phyloP scores from a whole-genome alignment of 2,329 filamentous ascomycete species.

The Raffaelea albimanens region DNA sequence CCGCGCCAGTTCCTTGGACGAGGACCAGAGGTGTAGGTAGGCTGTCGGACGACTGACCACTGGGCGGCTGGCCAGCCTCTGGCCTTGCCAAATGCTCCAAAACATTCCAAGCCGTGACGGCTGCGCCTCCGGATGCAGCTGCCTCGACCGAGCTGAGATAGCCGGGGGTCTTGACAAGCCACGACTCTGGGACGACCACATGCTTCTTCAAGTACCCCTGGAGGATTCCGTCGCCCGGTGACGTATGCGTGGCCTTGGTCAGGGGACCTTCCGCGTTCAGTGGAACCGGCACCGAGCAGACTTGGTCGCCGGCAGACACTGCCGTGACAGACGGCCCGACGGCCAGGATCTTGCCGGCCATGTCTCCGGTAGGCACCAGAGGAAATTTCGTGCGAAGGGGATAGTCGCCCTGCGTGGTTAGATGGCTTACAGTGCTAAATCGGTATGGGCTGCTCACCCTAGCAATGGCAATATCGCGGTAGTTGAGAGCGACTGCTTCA shows the following conservation, averaged over 20 bases:
- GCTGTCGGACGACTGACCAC: constrained; percentile 18
- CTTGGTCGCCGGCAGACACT: constrained; percentile 42
- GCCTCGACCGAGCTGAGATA: constrained; percentile 44
- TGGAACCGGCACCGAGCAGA: constrained; percentile 30
- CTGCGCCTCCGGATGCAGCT: constrained; percentile 49
- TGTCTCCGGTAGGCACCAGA: constrained; percentile 42
- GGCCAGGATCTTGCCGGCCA: constrained; percentile 42
- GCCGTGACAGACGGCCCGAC: constrained; percentile 38
- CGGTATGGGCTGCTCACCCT: constrained; percentile 13
- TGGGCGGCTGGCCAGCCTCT: no score
- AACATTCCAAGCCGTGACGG: constrained; percentile 56
- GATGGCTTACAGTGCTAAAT: background rate
- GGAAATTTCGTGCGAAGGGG: constrained; percentile 31
- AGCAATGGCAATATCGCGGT: constrained; percentile 43
- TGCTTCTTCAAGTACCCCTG: constrained; percentile 62
- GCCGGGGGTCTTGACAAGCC: constrained; percentile 53
- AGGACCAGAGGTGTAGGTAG: constrained; percentile 48
- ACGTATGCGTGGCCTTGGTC: background rate
- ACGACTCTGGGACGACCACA: constrained; percentile 57
- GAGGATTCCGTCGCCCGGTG: constrained; percentile 39
- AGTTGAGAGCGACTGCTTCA: constrained; percentile 43
- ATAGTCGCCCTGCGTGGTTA: constrained; percentile 29
- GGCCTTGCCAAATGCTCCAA: constrained; percentile 40
- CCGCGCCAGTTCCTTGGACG: constrained; percentile 62
- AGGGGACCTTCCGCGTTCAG: constrained; percentile 51